Conservation (phyloP, 495 filamentous ascomycete species). For the Penicillium maclennaniae region DNA sequence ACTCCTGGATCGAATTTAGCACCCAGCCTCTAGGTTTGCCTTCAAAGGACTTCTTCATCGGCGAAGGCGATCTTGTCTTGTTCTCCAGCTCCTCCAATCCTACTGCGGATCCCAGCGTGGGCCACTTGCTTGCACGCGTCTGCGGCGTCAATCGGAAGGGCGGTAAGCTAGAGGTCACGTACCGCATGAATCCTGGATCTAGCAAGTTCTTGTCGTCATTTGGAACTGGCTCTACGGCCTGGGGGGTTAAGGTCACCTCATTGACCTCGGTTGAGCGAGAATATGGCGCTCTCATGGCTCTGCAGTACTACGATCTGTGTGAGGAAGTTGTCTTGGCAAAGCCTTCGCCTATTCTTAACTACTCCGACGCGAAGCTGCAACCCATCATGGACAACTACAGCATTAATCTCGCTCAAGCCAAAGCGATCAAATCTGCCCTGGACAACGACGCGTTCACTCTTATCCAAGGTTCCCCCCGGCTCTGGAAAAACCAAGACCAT, state of each 20-base stretch:
- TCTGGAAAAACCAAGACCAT: constrained; percentile 99
- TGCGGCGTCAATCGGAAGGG: constrained; percentile 75
- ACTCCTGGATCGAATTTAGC: constrained; percentile 88
- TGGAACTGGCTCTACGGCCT: constrained; percentile 58
- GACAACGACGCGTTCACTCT: constrained; percentile 95
- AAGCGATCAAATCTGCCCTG: constrained; percentile 82
- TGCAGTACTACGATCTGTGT: constrained; percentile 94
- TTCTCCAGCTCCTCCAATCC: constrained; percentile 71
- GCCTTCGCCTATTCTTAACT: constrained; percentile 79
- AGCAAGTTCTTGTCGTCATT: constrained; percentile 51
- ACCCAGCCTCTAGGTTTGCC: constrained; percentile 66
- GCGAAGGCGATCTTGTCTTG: constrained; percentile 85
- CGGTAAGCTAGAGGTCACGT: constrained; percentile 75
- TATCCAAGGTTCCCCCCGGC: constrained; percentile 89
- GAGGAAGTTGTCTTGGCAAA: constrained; percentile 84
- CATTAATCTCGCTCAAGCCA: constrained; percentile 87
- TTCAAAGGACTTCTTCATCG: constrained; percentile 65
- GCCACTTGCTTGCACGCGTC: constrained; percentile 84
- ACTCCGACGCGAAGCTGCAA: constrained; percentile 65
- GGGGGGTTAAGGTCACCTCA: constrained; percentile 75
- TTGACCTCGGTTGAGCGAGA: constrained; percentile 92
- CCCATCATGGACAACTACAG: constrained; percentile 68
- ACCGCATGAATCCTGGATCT: constrained; percentile 62
- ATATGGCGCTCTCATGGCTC: constrained; percentile 81
- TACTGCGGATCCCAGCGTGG: constrained; percentile 53